phyloP scores from a whole-genome alignment of 768 basidiomycete genomes.

The Pleurotus platypus region DNA sequence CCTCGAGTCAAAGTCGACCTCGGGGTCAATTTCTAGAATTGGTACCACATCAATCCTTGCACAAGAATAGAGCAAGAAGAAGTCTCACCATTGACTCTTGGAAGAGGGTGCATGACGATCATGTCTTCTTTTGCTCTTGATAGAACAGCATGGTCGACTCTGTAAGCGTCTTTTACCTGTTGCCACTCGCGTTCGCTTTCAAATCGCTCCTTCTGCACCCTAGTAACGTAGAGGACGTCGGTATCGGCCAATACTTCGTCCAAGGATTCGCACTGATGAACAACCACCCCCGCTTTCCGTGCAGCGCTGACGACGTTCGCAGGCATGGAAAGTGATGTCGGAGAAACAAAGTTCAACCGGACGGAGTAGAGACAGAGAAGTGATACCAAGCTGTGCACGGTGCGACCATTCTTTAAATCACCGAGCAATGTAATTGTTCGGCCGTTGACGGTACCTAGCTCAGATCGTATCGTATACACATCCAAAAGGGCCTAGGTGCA shows the following conservation, averaged over 20 bases:
- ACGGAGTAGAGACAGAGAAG: slow-evolving; percentile 90
- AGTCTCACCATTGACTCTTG: slow-evolving; percentile 76
- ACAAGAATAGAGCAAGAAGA: neutral
- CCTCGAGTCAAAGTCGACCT: slow-evolving; percentile 94
- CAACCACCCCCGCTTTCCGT: slow-evolving; percentile 75
- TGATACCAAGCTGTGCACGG: slow-evolving; percentile 93
- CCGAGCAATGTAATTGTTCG: slow-evolving; percentile 90
- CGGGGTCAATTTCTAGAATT: slow-evolving; percentile 90
- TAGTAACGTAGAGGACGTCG: slow-evolving; percentile 95
- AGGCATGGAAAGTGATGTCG: slow-evolving; percentile 85
- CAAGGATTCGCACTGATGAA: slow-evolving; percentile 80
- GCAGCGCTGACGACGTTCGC: slow-evolving; percentile 78
- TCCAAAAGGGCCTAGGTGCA: slow-evolving; percentile 71
- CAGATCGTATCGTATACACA: slow-evolving; percentile 94
- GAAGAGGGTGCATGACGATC: slow-evolving; percentile 99
- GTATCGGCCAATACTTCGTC: slow-evolving; percentile 91
- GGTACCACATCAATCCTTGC: neutral
- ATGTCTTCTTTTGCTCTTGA: slow-evolving; percentile 93
- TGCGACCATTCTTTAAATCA: slow-evolving; percentile 96
- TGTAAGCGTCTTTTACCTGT: slow-evolving; percentile 86
- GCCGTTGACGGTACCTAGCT: slow-evolving; percentile 96
- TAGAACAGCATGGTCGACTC: slow-evolving; percentile 91
- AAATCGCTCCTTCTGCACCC: slow-evolving; percentile 95
- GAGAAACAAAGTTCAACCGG: slow-evolving; percentile 93
- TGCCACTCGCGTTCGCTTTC: slow-evolving; percentile 78